phyloP scores from a whole-genome alignment of 2,329 filamentous ascomycete species.

The Blastomyces parvus region DNA sequence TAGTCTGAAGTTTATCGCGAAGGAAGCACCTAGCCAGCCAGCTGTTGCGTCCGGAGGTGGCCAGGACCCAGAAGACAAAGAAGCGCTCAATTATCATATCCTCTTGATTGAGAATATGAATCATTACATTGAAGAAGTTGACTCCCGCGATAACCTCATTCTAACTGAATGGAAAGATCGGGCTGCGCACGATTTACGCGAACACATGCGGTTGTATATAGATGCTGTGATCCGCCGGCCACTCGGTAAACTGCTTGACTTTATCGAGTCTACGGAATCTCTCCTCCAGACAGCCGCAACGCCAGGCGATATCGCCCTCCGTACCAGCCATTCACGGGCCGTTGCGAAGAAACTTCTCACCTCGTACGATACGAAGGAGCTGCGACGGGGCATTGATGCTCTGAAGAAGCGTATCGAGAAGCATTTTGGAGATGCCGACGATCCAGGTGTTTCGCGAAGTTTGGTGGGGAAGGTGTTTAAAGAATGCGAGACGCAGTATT shows the following conservation, averaged over 20 bases:
- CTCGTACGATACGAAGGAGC: constrained; percentile 71
- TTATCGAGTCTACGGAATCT: constrained; percentile 78
- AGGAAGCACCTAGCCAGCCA: constrained; percentile 53
- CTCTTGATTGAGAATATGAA: constrained; percentile 98
- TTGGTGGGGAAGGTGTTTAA: constrained; percentile 52
- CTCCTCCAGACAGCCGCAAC: constrained; percentile 51
- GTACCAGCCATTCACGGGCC: constrained; percentile 71
- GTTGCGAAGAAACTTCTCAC: constrained; percentile 80
- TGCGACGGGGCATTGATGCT: constrained; percentile 80
- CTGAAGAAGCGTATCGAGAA: constrained; percentile 90
- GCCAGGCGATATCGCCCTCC: constrained; percentile 56
- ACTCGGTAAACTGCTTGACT: constrained; percentile 82
- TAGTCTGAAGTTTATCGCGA: constrained; percentile 87
- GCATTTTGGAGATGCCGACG: constrained; percentile 86
- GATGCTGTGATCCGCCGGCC: constrained; percentile 80
- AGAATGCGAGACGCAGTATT: constrained; percentile 51
- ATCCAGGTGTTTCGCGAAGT: constrained; percentile 53
- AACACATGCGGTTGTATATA: constrained; percentile 82
- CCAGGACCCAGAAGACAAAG: constrained; percentile 79
- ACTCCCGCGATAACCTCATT: constrained; percentile 61
- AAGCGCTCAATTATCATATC: constrained; percentile 94
- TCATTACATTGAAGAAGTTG: constrained; percentile 87
- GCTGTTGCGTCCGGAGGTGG: constrained; percentile 38
- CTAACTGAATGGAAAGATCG: constrained; percentile 74
- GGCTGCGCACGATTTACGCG: constrained; percentile 66